Base-by-base conservation (phyloP, 495 filamentous ascomycete species). In the Aspergillus conjunctus region DNA sequence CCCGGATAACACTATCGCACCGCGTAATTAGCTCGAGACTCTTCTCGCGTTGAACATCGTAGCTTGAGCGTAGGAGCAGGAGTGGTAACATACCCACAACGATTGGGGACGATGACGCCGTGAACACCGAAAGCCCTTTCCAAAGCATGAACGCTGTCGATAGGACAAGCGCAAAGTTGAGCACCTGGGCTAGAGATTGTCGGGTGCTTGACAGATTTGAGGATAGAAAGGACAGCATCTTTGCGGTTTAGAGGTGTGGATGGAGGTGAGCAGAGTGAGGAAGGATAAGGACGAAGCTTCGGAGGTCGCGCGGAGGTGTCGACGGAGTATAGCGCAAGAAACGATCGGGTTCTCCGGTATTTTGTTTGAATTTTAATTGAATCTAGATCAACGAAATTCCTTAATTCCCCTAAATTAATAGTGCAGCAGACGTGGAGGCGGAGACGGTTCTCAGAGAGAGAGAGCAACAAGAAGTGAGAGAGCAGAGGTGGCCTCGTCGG, bases 81-180 rank as follows among this genome's bases (percentile, higher is more conserved):
- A 7, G 21, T 4, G 7, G 18, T 41, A 37, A 59, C 58, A 9
- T 60, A 60, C 58, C 58, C 44, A 97, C 94, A 60, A 97, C 94
- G 65, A 98, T 98, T 7, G 94, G 94, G 1, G 88, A 93, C 34
- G 91, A 91, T 4, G 90, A 95, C 64, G 94, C 87, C 43, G 92
- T 86, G 61, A 87, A 81, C 7, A 98, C 86, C 21, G 91, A 94
- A 46, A 98, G 85, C 8, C 90, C 90, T 77, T 98, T 98, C 94
- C 93, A 98, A 74, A 97, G 85, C 93, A 97, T 97, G 72, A 97
- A 97, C 1, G 93, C 93, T 4, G 93, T 97, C 14, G 89, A 92
- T 15, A 98, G 87, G 51, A 98, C 92, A 45, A 99, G 85, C 7
- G 86, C 95, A 73, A 99, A 98, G 72, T 97, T 97, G 68, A 99